Base-by-base conservation (phyloP, 331 rosid genomes). In the Ulmus americana region DNA sequence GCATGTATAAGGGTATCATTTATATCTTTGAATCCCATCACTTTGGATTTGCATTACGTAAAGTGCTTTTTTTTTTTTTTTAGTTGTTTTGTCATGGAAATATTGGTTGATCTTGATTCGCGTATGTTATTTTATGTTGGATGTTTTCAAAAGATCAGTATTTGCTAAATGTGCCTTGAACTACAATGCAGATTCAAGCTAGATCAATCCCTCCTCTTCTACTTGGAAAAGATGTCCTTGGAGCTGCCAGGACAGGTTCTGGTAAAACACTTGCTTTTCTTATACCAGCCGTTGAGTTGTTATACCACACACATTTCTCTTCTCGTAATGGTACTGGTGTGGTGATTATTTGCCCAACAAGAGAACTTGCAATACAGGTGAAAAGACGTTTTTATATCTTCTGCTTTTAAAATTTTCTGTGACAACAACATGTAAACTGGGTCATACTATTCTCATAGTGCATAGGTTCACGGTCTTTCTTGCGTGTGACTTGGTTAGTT, bases 331-430 rank as follows among this genome's bases (percentile, higher is more conserved):
- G 98, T 50, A 68, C 86, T 3, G 98, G 98, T 70, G 95, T 87
- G 53, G 47, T 94, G 16, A 71, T 89, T 45, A 89, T 94, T 65
- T 94, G 98, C 75, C 98, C 97, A 1, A 94, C 98, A 13, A 81
- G 98, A 74, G 98, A 94, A 81, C 97, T 94, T 71, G 97, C 97
- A 13, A 94, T 94, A 22, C 98, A 94, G 97, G 97, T 88, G 74
- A 22, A n/a, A 8, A 49, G 51, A 53, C 62, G n/a, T 43, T 10
- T 22, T 20, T 20, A 20, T 20, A 2, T 28, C 35, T 28, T 28
- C 35, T 28, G 35, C 3, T 28, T 28, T 28, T 28, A 28, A 28
- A 28, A 2, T 35, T 55, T 15, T 28, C 3, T 35, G 3, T 28
- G 40, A 28, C 16, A 53, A 53, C 59, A 55, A 28, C 42, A 10